phyloP scores from a whole-genome alignment of 768 basidiomycete species.

The Leccinum disarticulatum region DNA sequence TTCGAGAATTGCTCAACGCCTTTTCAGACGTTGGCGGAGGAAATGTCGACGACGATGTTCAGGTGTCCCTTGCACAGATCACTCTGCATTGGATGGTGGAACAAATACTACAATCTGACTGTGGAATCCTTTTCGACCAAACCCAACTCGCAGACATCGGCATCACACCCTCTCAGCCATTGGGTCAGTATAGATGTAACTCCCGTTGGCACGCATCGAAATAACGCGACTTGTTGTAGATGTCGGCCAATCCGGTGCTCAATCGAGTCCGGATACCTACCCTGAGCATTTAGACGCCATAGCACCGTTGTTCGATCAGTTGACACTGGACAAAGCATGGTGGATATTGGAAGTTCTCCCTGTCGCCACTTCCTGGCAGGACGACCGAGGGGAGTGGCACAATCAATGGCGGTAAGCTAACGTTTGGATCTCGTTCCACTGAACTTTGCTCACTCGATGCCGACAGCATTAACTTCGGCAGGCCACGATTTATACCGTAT shows the following conservation, averaged over 20 bases:
- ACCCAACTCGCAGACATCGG: constrained; percentile 45
- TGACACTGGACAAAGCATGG: constrained; percentile 50
- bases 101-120: constrained; percentile 54
- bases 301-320: constrained; percentile 53
- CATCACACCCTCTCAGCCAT: constrained; percentile 29
- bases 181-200: not conserved
- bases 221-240: not conserved
- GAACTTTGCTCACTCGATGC: constrained; percentile 2
- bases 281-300: constrained; percentile 34
- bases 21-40: constrained; percentile 71
- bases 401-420: constrained; percentile 56
- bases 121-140: constrained; percentile 58
- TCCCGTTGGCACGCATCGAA: not conserved
- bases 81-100: constrained; percentile 79
- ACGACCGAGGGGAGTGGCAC: constrained; percentile 54
- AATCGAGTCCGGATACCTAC: not conserved
- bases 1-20: not conserved
- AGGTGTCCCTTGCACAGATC: constrained; percentile 53
- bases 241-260: not conserved
- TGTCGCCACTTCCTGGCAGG: constrained; percentile 53
- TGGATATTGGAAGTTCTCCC: constrained; percentile 75
- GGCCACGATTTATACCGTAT: constrained; percentile 50
- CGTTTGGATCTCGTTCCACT: constrained; percentile 2
- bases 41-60: constrained; percentile 41
- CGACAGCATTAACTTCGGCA: constrained; percentile 47